Percentiles rank a stretch among this genome's conserved stretches.
Conservation (phyloP, 495 filamentous ascomycete species). For the Massariosphaeria phaeospora region DNA sequence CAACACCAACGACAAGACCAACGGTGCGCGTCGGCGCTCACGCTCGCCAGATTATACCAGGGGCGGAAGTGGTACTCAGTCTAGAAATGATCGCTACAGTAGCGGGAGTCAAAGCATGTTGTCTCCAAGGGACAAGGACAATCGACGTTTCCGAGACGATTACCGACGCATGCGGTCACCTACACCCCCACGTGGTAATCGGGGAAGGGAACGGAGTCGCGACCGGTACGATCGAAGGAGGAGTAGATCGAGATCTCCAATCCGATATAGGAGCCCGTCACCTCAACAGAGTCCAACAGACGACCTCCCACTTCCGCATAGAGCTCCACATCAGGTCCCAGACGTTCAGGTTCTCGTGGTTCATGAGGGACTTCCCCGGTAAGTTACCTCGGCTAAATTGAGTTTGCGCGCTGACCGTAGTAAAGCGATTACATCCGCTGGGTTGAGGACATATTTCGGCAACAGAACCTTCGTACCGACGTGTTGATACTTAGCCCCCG, state of each 20-base stretch:
- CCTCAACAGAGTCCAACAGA: slow-evolving; percentile 58
- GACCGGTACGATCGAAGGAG: slow-evolving; percentile 50
- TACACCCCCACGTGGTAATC: slow-evolving; percentile 46
- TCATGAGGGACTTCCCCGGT: slow-evolving; percentile 67
- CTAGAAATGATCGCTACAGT: slow-evolving; percentile 36
- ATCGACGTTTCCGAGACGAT: slow-evolving; percentile 47
- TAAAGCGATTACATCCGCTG: slow-evolving; percentile 70
- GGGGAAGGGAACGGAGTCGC: slow-evolving; percentile 24
- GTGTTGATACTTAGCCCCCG: slow-evolving; percentile 73
- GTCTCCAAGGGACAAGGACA: slow-evolving; percentile 33
- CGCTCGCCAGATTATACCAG: slow-evolving; percentile 66
- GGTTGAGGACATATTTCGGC: slow-evolving; percentile 69
- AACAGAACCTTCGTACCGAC: slow-evolving; percentile 65
- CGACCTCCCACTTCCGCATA: slow-evolving; percentile 65
- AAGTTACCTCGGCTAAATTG: slow-evolving; percentile 24
- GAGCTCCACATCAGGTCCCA: slow-evolving; percentile 71
- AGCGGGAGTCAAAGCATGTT: slow-evolving; percentile 22
- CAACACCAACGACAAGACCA: slow-evolving; percentile 39
- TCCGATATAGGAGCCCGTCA: slow-evolving; percentile 63
- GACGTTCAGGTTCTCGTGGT: slow-evolving; percentile 85
- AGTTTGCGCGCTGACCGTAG: neutral
- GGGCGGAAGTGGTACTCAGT: slow-evolving; percentile 36
- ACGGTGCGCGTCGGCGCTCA: slow-evolving; percentile 51
- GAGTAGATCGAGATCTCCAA: slow-evolving; percentile 50
- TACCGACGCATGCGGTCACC: slow-evolving; percentile 61